These are phyloP conservation scores for Schizonepeta tenuifolia DNA, from an alignment of 257 asterid genomes.

Conservation along the genomic window DNA sequence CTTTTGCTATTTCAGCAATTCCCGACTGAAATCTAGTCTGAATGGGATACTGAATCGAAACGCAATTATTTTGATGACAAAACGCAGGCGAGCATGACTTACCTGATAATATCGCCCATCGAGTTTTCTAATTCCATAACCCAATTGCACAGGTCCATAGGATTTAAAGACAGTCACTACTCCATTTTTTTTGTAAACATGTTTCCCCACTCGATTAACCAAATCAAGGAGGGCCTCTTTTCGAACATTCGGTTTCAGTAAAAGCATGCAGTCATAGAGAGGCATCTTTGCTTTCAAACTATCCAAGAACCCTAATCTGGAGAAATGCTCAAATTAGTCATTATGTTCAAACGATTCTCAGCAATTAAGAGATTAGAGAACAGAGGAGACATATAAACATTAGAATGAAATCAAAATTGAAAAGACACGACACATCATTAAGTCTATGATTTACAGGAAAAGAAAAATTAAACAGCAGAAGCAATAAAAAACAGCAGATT, in stretches of 20 bases:
- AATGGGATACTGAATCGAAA: not conserved
- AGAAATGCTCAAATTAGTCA: constrained; percentile 26
- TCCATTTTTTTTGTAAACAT: constrained; percentile 70
- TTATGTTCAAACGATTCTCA: not conserved
- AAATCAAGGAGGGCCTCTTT: constrained; percentile 54
- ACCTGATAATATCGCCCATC: constrained; percentile 91
- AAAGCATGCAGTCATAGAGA: constrained; percentile 88
- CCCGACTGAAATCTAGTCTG: not conserved
- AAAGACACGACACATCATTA: no score
- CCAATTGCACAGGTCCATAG: constrained; percentile 67
- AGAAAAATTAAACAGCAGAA: not conserved
- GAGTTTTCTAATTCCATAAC: constrained; percentile 85
- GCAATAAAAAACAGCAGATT: not conserved
- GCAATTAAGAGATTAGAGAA: not conserved
- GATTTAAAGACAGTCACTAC: constrained; percentile 65
- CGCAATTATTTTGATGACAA: not conserved
- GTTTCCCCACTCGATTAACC: constrained; percentile 65
- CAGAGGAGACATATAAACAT: not conserved
- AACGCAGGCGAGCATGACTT: not conserved
- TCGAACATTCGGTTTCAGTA: constrained; percentile 64
- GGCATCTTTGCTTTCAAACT: constrained; percentile 61
- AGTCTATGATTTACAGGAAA: no score
- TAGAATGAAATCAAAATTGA: no score
- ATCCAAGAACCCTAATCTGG: constrained; percentile 20
- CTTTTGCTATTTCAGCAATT: not conserved